phyloP scores from a whole-genome alignment of 2,329 filamentous ascomycete species.

The Fusarium tricinctum region DNA sequence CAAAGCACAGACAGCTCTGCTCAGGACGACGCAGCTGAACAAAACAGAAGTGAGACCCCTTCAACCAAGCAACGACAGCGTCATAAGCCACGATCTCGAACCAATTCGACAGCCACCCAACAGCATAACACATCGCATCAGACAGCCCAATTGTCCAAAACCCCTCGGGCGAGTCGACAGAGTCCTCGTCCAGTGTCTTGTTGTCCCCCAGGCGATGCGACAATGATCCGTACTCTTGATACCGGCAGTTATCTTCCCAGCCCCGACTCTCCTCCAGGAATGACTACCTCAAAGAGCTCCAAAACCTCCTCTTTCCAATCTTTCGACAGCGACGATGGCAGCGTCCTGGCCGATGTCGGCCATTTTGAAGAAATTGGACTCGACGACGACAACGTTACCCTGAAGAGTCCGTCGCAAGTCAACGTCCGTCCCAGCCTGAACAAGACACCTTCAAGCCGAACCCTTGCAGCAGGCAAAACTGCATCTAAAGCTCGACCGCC shows the following conservation, averaged over 20 bases:
- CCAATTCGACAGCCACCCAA: slow-evolving; percentile 8
- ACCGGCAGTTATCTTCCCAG: slow-evolving; percentile 51
- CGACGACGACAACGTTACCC: slow-evolving; percentile 71
- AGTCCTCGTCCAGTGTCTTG: slow-evolving; percentile 27
- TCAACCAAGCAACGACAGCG: slow-evolving; percentile 22
- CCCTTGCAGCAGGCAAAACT: slow-evolving; percentile 51
- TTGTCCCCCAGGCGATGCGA: slow-evolving; percentile 50
- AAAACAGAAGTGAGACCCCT: slow-evolving; percentile 42
- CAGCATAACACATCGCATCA: slow-evolving; percentile 1
- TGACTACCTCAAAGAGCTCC: slow-evolving; percentile 87
- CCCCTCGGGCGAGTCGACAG: slow-evolving; percentile 29
- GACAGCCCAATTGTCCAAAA: slow-evolving; percentile 1
- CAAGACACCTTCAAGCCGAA: slow-evolving; percentile 51
- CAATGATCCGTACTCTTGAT: slow-evolving; percentile 55
- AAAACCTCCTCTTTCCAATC: slow-evolving; percentile 92
- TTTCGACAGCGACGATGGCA: slow-evolving; percentile 80
- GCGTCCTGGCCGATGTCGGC: slow-evolving; percentile 77
- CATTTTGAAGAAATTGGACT: slow-evolving; percentile 96
- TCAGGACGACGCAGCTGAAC: slow-evolving; percentile 32
- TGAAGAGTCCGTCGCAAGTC: slow-evolving; percentile 63
- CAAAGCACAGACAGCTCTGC: slow-evolving; percentile 13
- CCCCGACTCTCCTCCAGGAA: slow-evolving; percentile 65
- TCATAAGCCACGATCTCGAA: slow-evolving; percentile 22
- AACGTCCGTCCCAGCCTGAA: slow-evolving; percentile 55
- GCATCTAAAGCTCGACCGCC: slow-evolving; percentile 57